These are phyloP conservation scores for Cyclotella choctawhatcheeana DNA, from an alignment of 108 stramenopile genomes.

Conservation along the genomic window DNA sequence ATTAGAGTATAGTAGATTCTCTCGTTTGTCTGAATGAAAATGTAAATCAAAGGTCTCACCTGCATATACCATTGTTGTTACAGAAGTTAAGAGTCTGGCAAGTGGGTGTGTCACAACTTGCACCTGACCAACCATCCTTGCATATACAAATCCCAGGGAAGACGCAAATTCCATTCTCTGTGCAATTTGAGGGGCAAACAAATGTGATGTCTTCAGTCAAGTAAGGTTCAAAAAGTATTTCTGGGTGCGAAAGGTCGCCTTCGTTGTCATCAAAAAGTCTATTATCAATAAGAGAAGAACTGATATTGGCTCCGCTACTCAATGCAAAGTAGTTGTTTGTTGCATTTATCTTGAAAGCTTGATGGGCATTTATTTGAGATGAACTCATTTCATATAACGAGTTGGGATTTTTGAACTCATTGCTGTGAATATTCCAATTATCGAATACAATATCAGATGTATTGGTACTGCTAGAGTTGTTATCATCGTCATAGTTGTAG, in stretches of 20 bases:
- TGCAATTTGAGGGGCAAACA: constrained; percentile 6
- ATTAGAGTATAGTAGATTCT: no score
- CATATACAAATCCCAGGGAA: constrained; percentile 25
- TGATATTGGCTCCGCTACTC: not conserved
- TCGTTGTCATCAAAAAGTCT: constrained; percentile 8
- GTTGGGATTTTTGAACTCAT: constrained; percentile 3
- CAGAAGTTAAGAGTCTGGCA: constrained; percentile 24
- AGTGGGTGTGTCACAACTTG: constrained; percentile 9
- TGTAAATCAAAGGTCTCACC: no score
- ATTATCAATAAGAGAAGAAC: constrained; percentile 4
- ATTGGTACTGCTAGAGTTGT: no score
- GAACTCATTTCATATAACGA: constrained; percentile 3
- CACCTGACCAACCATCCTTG: constrained; percentile 31
- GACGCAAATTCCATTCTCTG: constrained; percentile 16
- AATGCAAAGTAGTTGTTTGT: not conserved
- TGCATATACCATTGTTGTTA: constrained; percentile 17
- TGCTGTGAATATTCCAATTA: constrained; percentile 1
- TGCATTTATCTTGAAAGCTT: constrained; percentile 1
- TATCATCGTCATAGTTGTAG: no score
- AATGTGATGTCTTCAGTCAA: not conserved
- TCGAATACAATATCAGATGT: no score
- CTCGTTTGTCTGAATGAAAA: no score
- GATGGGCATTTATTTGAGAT: not conserved
- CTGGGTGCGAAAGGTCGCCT: not conserved
- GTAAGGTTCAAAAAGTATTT: constrained; percentile 5